Percentiles rank a stretch among this genome's conserved stretches.
phyloP scores from a whole-genome alignment of 106 monocot genomes.

The Xerophyta viscosa region DNA sequence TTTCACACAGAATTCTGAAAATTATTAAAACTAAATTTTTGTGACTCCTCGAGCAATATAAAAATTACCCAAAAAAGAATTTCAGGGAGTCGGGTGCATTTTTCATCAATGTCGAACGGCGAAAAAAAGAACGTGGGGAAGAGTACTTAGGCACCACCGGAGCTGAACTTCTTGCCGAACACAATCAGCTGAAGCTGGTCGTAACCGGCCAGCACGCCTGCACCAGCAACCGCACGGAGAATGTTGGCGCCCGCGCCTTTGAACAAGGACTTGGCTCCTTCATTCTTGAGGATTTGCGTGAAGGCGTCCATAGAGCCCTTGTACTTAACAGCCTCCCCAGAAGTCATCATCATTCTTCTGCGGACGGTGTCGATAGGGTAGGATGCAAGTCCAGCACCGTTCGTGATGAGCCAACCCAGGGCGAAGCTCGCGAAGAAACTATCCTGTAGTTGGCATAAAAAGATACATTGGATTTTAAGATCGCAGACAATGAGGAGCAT shows the following conservation, averaged over 20 bases:
- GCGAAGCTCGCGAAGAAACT: slow-evolving; percentile 28
- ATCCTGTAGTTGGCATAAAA: slow-evolving; percentile 19
- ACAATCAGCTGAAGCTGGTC: slow-evolving; percentile 32
- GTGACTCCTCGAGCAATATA: too few relatives aligned
- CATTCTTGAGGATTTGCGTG: slow-evolving; percentile 30
- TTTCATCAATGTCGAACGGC: background rate
- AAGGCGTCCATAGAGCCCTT: slow-evolving; percentile 20
- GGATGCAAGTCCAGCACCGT: slow-evolving; percentile 17
- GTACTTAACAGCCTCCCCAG: slow-evolving; percentile 22
- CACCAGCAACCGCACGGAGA: slow-evolving; percentile 29
- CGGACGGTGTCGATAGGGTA: slow-evolving; percentile 20
- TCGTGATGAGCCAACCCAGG: slow-evolving; percentile 19
- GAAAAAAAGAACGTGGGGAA: background rate
- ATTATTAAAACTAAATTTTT: too few relatives aligned
- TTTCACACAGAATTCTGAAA: too few relatives aligned
- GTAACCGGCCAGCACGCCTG: slow-evolving; percentile 30
- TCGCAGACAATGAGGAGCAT: too few relatives aligned
- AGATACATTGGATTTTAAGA: too few relatives aligned
- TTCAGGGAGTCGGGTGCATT: too few relatives aligned
- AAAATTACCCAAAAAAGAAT: too few relatives aligned
- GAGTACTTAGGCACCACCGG: slow-evolving; percentile 21
- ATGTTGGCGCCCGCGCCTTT: slow-evolving; percentile 28
- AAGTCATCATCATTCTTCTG: slow-evolving; percentile 25
- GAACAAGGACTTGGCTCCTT: slow-evolving; percentile 26
- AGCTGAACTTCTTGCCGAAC: slow-evolving; percentile 32